Base-by-base conservation (phyloP, 2,329 filamentous ascomycete species). In the Talaromyces sp. region DNA sequence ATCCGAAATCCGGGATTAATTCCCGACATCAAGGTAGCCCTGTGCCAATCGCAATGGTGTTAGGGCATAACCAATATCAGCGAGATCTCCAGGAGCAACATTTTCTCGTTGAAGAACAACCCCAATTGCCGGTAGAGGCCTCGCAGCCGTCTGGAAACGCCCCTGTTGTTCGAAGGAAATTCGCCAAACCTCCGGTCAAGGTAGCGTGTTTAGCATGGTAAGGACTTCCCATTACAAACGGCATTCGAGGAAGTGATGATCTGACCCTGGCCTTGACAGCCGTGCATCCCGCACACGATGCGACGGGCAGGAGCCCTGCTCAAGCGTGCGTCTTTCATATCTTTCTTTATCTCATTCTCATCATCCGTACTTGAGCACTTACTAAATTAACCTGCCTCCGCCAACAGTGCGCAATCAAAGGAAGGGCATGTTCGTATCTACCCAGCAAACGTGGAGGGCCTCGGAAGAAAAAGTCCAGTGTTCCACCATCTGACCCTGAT, bases 381-480 rank as follows among this genome's bases (percentile, higher is more conserved):
- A 35, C 58, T 61, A 62, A 61, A 60, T 68, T 54, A 59, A 41
- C 22, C 58, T 65, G 22, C n/a, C 59, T 35, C 63, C 54, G 31
- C 31, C 60, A 58, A 41, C 65, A 80, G 79, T 81, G 79, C 70
- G 68, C 73, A 52, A 71, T 68, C 69, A 81, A 79, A 70, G 73
- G 73, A 52, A 76, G 73, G 67, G 74, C 76, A 69, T 81, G 79
- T 65, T 78, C 73, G 27, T 80, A 80, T 70, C 62, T 79, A 24
- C 78, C 78, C 41, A 80, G 78, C 73, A 80, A 79, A 70, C 72
- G 78, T 62, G 78, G 78, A 61, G 78, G 78, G n/a, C 78, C 78
- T 22, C 73, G 78, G 35, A 79, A 78, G 67, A 79, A 79, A 72
- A 79, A 75, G 69, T 66, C 69, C 47, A 74, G 71, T 64, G 33